phyloP scores from a whole-genome alignment of 2,329 filamentous ascomycete genomes.

The Cylindrodendrum hubeiense region DNA sequence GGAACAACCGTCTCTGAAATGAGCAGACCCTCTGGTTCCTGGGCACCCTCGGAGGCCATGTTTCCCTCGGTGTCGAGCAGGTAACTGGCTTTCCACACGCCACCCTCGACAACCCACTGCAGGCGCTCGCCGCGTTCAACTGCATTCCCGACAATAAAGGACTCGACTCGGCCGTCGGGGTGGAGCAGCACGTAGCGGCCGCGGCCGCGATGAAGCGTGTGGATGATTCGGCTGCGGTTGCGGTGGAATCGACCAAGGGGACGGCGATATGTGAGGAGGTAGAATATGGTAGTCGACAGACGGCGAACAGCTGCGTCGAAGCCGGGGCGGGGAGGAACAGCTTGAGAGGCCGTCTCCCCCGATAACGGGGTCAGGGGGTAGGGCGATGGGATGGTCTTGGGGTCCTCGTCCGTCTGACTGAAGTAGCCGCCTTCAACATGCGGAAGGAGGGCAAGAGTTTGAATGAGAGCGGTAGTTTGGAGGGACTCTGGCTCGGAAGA shows the following conservation, averaged over 20 bases:
- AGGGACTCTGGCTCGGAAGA: constrained; percentile 34
- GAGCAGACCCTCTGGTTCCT: constrained; percentile 64
- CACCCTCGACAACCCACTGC: constrained; percentile 78
- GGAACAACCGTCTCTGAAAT: constrained; percentile 78
- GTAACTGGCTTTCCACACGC: constrained; percentile 75
- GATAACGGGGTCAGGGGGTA: constrained; percentile 51
- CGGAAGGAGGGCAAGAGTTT: constrained; percentile 59
- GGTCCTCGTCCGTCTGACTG: constrained; percentile 69
- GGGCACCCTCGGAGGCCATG: constrained; percentile 49
- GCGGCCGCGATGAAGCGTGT: constrained; percentile 73
- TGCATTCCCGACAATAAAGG: constrained; percentile 72
- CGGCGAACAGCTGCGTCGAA: constrained; percentile 58
- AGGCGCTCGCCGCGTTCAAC: constrained; percentile 69
- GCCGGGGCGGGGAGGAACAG: constrained; percentile 47
- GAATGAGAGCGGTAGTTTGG: constrained; percentile 43
- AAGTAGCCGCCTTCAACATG: constrained; percentile 77
- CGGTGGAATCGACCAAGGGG: constrained; percentile 73
- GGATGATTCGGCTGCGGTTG: constrained; percentile 72
- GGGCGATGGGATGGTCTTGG: constrained; percentile 63
- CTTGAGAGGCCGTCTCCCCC: constrained; percentile 49
- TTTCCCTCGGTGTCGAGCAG: constrained; percentile 54
- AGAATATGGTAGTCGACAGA: constrained; percentile 73
- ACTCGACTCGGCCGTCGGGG: constrained; percentile 69
- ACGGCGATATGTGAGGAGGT: constrained; percentile 68
- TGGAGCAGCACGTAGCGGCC: constrained; percentile 76